These are phyloP conservation scores for Podospora pseudopauciseta DNA, from an alignment of 495 filamentous ascomycete species.

Conservation along the genomic window DNA sequence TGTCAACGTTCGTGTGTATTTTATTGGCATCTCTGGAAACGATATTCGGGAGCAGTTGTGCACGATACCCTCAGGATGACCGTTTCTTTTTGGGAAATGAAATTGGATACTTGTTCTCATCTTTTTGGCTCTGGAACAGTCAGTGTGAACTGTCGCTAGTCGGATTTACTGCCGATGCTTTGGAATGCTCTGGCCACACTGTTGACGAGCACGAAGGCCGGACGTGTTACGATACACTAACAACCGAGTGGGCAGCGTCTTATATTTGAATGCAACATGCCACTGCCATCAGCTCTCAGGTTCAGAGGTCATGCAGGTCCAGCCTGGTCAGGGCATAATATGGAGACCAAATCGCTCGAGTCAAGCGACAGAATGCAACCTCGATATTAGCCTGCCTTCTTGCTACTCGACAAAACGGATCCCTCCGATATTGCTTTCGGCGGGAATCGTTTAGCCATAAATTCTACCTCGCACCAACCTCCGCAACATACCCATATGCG, in stretches of 20 bases:
- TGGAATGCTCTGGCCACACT: no score
- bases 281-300: not conserved
- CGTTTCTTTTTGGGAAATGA: not conserved
- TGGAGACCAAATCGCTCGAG: not conserved
- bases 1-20: not conserved
- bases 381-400: constrained; percentile 12
- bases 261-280: constrained; percentile 9
- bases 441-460: constrained; percentile 18
- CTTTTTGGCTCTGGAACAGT: not conserved
- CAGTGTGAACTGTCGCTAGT: not conserved
- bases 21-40: not conserved
- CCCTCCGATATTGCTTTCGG: constrained; percentile 12
- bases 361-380: not conserved
- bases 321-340: not conserved
- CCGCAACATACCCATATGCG: not conserved
- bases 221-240: not conserved
- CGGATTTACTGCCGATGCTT: no score
- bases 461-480: constrained; percentile 5
- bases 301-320: not conserved
- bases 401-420: not conserved
- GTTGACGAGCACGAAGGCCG: no score
- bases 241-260: not conserved
- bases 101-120: not conserved
- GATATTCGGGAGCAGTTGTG: not conserved
- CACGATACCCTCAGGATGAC: not conserved